Conservation (phyloP, 2,329 filamentous ascomycete genomes). For the Metarhizium anisopliae region DNA sequence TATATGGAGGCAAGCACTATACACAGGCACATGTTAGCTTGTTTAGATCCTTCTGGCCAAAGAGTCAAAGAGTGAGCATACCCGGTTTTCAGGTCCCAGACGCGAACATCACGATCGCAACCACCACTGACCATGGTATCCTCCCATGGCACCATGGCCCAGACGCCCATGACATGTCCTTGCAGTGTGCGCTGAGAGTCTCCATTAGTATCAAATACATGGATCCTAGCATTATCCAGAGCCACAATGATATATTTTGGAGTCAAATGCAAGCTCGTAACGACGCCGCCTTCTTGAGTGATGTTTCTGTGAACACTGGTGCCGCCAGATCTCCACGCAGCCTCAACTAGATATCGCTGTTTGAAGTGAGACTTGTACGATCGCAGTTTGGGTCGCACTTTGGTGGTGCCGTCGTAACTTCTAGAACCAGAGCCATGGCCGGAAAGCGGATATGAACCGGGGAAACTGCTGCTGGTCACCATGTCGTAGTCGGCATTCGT, state of each 20-base stretch:
- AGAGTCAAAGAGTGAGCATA: slow-evolving; percentile 32
- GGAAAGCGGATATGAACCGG: slow-evolving; percentile 31
- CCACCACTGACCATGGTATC: slow-evolving; percentile 92
- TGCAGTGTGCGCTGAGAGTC: slow-evolving; percentile 81
- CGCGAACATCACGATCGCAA: slow-evolving; percentile 90
- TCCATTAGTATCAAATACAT: slow-evolving; percentile 91
- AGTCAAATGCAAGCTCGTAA: slow-evolving; percentile 90
- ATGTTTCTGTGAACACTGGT: slow-evolving; percentile 76
- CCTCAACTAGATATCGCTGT: slow-evolving; percentile 92
- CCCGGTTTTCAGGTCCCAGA: slow-evolving; percentile 95
- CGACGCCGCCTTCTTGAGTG: slow-evolving; percentile 91
- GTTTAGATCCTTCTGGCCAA: neutral
- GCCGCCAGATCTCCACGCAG: slow-evolving; percentile 92
- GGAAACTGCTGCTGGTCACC: slow-evolving; percentile 31
- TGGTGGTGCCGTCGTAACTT: slow-evolving; percentile 44
- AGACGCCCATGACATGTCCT: slow-evolving; percentile 97
- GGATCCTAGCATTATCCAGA: slow-evolving; percentile 95
- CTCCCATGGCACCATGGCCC: slow-evolving; percentile 98
- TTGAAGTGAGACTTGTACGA: slow-evolving; percentile 98
- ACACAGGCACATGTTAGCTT: slow-evolving; percentile 11
- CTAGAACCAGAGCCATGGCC: slow-evolving; percentile 32
- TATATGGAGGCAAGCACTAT: slow-evolving; percentile 68
- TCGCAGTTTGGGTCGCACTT: slow-evolving; percentile 52
- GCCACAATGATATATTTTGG: slow-evolving; percentile 96
- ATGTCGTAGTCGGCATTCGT: slow-evolving; percentile 28